phyloP scores from a whole-genome alignment of 2,329 filamentous ascomycete species.

The Xylariaceae sp. region DNA sequence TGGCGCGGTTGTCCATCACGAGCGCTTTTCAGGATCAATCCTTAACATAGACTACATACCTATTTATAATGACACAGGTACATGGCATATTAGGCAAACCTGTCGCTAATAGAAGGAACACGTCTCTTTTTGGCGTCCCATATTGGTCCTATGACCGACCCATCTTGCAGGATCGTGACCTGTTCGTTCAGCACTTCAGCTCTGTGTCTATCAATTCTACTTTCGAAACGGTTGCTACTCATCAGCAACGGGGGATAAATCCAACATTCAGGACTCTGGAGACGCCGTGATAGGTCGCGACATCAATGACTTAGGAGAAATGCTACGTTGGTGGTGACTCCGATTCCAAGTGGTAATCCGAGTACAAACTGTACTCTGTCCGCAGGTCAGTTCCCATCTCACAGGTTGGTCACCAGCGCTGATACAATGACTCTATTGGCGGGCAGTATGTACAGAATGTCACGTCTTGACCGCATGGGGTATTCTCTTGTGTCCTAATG shows the following conservation, averaged over 20 bases:
- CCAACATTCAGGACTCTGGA: too few relatives aligned
- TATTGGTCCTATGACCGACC: neutral
- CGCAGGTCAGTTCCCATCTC: too few relatives aligned
- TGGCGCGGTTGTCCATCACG: neutral
- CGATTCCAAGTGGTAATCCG: too few relatives aligned
- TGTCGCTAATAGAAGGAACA: neutral
- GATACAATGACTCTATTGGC: slow-evolving; percentile 13
- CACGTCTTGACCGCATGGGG: slow-evolving; percentile 12
- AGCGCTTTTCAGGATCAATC: neutral
- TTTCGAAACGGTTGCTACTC: too few relatives aligned
- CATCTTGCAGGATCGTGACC: too few relatives aligned
- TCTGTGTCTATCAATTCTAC: too few relatives aligned
- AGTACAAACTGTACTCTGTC: too few relatives aligned
- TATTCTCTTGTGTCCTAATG: too few relatives aligned
- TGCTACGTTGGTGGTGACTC: neutral
- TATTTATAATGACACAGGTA: neutral
- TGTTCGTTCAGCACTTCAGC: too few relatives aligned
- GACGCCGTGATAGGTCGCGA: too few relatives aligned
- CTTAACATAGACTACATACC: neutral
- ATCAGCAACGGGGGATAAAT: too few relatives aligned
- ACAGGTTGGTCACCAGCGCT: slow-evolving; percentile 7
- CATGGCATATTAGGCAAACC: neutral
- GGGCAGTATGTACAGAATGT: neutral
- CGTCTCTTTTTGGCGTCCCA: neutral
- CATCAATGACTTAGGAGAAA: too few relatives aligned